Evolutionary conservation across 2,329 filamentous ascomycete species (phyloP), one percentile per base, ranked within the genome.

Genomic region (Amauroascus verrucosus): DNA sequence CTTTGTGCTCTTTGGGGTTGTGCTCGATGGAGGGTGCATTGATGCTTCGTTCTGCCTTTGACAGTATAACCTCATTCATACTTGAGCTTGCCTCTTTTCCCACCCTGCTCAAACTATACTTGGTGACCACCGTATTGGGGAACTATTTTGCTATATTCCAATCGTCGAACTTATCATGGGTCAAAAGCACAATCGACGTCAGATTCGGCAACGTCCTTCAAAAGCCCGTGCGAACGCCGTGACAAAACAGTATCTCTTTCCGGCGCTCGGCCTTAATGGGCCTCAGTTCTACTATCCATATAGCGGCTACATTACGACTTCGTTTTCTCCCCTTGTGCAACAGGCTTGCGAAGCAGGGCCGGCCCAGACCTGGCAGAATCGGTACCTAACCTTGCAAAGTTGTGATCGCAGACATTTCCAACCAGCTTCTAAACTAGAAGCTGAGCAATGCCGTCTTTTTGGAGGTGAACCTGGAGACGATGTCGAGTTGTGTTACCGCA

Each of bases 141-240:
- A 41, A 14, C 32, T 22, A n/a, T 13, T 26, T 16, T 16, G 37
- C 9, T 28, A 43, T 32, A n/a, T 28, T 50, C 32, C 37, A 35
- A 32, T 24, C 26, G 16, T 18, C 13, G n/a, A 35, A 32, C 32
- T 2, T 5, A 54, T 37, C 18, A 74, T 74, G 71, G 71, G 71
- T 61, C 72, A 73, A 59, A 70, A 70, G 58, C 72, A 74, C 58
- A 74, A 74, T 57, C 66, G 72, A 65, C 68, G 72, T 57, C 69
- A 70, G 48, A 71, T 68, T 56, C 67, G 71, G 57, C 67, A 68
- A 59, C 68, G 69, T 57, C 68, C 66, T 54, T 67, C 66, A 59
- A 65, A 69, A 8, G 6, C 18, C 56, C 61, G 63, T 59, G 60
- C 51, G 57, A 61, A 58, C 44, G 40, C n/a, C 55, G 59, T 44